phyloP scores from a whole-genome alignment of 768 basidiomycete species.

The Trametes maxima region DNA sequence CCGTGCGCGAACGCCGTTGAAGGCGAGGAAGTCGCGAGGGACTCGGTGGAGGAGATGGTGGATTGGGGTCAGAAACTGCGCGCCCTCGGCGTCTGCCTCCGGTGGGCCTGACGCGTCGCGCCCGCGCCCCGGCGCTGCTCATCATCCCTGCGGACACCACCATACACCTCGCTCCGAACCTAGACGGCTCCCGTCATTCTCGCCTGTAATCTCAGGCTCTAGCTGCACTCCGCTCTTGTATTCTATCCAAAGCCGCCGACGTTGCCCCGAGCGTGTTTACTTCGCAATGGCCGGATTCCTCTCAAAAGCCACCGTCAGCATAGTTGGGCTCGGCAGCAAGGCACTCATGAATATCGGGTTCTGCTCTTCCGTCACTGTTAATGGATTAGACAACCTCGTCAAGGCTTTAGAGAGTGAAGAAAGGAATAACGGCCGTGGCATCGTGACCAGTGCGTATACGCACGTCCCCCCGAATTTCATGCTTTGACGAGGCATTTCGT shows the following conservation, averaged over 20 bases:
- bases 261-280: not conserved
- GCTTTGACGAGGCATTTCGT: not conserved
- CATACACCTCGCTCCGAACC: too few relatives aligned
- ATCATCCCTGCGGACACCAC: too few relatives aligned
- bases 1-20: not conserved
- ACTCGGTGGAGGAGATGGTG: too few relatives aligned
- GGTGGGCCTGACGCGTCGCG: too few relatives aligned
- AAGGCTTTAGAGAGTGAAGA: conserved; percentile 56
- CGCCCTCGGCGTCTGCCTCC: too few relatives aligned
- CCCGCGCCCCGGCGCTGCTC: too few relatives aligned
- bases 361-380: conserved; percentile 65
- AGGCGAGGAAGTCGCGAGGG: not conserved
- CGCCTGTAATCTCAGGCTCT: too few relatives aligned
- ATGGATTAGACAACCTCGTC: conserved; percentile 66
- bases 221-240: not conserved
- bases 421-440: conserved; percentile 55
- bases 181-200: too few relatives aligned
- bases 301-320: conserved; percentile 61
- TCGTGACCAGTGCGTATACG: conserved; percentile 68
- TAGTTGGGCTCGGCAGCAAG: conserved; percentile 79
- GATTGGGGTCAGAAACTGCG: too few relatives aligned
- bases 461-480: conserved; percentile 7
- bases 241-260: not conserved
- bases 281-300: conserved; percentile 35
- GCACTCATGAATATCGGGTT: conserved; percentile 69